Conservation (phyloP, 1,139 yeast species). For the Magnusiomyces ingens region DNA sequence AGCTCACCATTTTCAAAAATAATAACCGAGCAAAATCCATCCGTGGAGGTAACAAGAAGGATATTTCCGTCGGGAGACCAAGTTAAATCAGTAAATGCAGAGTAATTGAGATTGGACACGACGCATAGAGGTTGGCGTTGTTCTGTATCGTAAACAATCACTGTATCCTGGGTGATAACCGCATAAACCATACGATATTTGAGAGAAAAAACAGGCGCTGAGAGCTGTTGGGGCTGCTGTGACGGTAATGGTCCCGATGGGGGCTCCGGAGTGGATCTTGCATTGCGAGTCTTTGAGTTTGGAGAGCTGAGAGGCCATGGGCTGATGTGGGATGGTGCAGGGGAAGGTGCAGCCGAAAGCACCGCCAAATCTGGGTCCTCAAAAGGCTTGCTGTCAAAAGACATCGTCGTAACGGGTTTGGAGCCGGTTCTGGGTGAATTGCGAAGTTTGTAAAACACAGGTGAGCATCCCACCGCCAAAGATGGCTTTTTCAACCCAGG, state of each 20-base stretch:
- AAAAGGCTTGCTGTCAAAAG: too few species aligned
- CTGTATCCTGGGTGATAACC: constrained; percentile 87
- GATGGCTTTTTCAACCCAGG: constrained; percentile 84
- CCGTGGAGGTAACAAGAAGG: constrained; percentile 77
- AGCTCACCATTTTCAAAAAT: constrained; percentile 46
- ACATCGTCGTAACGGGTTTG: too few species aligned
- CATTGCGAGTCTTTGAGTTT: background rate
- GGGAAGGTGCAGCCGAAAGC: too few species aligned
- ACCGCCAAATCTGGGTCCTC: too few species aligned
- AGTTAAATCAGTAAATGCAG: constrained; percentile 76
- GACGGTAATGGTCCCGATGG: background rate
- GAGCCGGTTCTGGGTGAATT: background rate
- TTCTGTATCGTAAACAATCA: constrained; percentile 75
- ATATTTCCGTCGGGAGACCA: constrained; percentile 79
- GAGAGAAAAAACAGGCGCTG: constrained; percentile 41
- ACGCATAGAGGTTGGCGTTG: constrained; percentile 60
- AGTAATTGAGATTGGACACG: constrained; percentile 76
- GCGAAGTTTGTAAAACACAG: constrained; percentile 47
- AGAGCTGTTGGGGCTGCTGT: background rate
- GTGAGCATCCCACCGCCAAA: constrained; percentile 71
- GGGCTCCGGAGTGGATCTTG: background rate
- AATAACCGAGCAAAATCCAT: constrained; percentile 81
- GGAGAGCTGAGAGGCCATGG: too few species aligned
- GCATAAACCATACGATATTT: constrained; percentile 84
- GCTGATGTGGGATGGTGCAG: too few species aligned